phyloP scores from a whole-genome alignment of 768 basidiomycete genomes.

The Phlegmacium glaucopus region DNA sequence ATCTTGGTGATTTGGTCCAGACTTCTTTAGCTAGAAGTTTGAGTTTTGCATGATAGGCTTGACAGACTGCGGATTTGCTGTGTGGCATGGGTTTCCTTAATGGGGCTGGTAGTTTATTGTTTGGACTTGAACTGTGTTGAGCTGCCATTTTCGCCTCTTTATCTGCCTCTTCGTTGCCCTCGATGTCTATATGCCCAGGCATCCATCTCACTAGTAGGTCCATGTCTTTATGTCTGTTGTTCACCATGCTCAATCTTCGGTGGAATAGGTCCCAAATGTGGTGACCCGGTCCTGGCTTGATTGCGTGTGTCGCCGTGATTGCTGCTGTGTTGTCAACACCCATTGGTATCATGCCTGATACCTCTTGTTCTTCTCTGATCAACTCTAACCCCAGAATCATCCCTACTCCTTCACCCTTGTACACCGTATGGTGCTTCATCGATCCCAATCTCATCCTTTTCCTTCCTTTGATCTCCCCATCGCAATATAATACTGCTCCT shows the following conservation, averaged over 20 bases:
- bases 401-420: constrained; percentile 10
- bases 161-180: constrained; percentile 3
- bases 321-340: not conserved
- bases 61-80: constrained; percentile 7
- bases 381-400: not conserved
- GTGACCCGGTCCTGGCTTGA: not conserved
- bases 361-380: not conserved
- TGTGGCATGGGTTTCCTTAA: constrained; percentile 1
- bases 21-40: no score
- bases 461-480: not conserved
- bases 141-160: constrained; percentile 1
- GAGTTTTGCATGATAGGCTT: no score
- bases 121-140: not conserved
- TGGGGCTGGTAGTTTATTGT: not conserved
- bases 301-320: not conserved
- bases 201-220: not conserved
- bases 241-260: not conserved
- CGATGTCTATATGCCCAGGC: not conserved
- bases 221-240: not conserved
- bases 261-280: not conserved
- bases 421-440: constrained; percentile 6
- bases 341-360: not conserved
- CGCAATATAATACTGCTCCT: constrained; percentile 12
- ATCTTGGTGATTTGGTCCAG: no score
- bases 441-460: constrained; percentile 2